Evolutionary conservation across 352 stramenopile species (phyloP), one percentile per base, ranked within the genome.

Genomic region (Phytopythium sindhum): DNA sequence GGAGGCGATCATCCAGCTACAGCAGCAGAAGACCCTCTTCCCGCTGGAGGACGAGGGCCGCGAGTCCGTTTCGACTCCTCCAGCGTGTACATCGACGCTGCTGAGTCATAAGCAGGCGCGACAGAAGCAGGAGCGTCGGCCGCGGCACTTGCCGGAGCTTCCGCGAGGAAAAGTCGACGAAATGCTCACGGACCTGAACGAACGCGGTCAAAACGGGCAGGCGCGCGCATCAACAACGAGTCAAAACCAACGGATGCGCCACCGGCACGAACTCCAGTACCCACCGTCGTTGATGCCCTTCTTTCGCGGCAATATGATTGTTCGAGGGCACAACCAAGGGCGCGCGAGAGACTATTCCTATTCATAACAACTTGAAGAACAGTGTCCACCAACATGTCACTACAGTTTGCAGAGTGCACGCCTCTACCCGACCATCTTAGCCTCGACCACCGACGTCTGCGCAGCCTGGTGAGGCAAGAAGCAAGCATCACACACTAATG

Each of bases 281-380:
- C 39, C 41, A 35, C 29, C 74, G 61, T 41, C 29, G 24, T 69
- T 66, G 15, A 59, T 90, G 47, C 84, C 84, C 61, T 93, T 93
- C 57, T 93, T 90, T 69, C 72, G 77, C 2, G 81, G 81, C 24
- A 89, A 87, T 60, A 81, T 92, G 70, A 61, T 84, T 37, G 78
- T 90, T 39, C 63, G 74, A 67, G 80, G 80, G 26, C 73, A 81
- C 26, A 68, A 77, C 35, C 81, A 84, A 64, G 61, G 74, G 53
- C 69, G 73, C 45, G 68, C 73, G n/a, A 80, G 73, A 33, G 66
- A 79, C 64, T 80, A 80, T 55, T 44, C 67, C 42, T 83, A 68
- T 51, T 75, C 26, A 29, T 51, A 19, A 51, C 42, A 48, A 21
- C 41, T 48, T 21, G 41, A 9, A 17, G 15, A 24, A 17, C 68